Base-by-base conservation (phyloP, 2,329 filamentous ascomycete species). In the Aspergillus sojae region DNA sequence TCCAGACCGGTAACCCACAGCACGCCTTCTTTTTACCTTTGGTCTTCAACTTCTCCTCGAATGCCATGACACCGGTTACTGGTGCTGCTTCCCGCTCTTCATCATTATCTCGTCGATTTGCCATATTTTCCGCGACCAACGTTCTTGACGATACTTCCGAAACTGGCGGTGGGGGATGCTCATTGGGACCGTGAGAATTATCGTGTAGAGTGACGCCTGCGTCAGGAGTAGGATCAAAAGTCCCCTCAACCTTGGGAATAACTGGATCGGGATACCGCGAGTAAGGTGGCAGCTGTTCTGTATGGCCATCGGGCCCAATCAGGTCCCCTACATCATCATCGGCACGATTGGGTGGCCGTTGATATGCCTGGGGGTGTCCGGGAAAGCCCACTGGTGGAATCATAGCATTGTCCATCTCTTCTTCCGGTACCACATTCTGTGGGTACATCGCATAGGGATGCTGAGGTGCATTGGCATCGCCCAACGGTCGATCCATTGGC, bases 271-370 rank as follows among this genome's bases (percentile, higher is more conserved):
- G 92, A 77, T 96, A 97, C 75, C 93, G 86, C 16, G 92, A 92
- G 74, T 98, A 98, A 0, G 94, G 94, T 14, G 94, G 94, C 21
- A 97, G 81, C 76, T 96, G 92, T 77, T 98, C 94, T 1, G 91
- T 90, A 74, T 97, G 93, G 1, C 94, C 94, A 72, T 96, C 88
- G 0, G 91, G 91, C 1, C 93, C 93, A 58, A 97, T 90, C 60
- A 97, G 87, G 74, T 94, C 93, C 54, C 90, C 92, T n/a, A 87
- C 82, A 70, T 97, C 94, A 78, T 97, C 93, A 58, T 92, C 92
- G 62, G 72, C 72, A 23, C 73, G 74, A 0, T 91, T 91, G 58
- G 92, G 78, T 58, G 90, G 88, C 66, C 91, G 83, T 72, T 90
- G 91, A 70, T 93, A 96, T 60, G 85, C 81, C 64, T 85, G 86